phyloP scores from a whole-genome alignment of 352 stramenopile genomes.

The Globisporangium apiculatum region DNA sequence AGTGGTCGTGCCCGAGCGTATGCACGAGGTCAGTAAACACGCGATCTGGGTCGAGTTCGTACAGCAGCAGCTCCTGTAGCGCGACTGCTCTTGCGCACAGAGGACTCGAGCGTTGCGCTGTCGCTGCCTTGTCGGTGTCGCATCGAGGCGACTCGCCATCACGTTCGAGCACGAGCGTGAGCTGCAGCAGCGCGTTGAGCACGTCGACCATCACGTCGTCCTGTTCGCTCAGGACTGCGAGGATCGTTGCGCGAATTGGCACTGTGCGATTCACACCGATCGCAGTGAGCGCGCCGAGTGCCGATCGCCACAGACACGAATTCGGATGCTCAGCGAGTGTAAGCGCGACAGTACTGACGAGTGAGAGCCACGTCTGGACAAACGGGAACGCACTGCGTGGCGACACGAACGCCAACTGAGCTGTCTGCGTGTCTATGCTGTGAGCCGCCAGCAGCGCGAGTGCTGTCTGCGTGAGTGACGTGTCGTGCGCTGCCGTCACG shows the following conservation, averaged over 20 bases:
- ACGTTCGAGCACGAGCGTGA: conserved; percentile 7
- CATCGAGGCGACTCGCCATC: too few species aligned
- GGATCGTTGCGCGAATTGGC: conserved; percentile 19
- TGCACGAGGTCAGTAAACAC: conserved; percentile 52
- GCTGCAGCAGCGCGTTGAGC: conserved; percentile 31
- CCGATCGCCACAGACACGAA: too few species aligned
- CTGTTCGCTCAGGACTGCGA: conserved; percentile 55
- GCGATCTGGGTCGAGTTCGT: conserved; percentile 40
- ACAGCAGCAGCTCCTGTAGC: conserved; percentile 6
- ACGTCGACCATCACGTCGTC: conserved; percentile 66
- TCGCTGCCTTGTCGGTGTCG: not conserved
- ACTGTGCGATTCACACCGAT: not conserved
- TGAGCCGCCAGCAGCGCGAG: conserved; percentile 16
- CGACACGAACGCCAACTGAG: conserved; percentile 25
- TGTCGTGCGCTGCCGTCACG: conserved; percentile 11
- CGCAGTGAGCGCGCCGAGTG: not conserved
- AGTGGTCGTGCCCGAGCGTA: conserved; percentile 43
- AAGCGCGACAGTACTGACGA: conserved; percentile 19
- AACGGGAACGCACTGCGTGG: conserved; percentile 33
- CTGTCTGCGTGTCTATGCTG: too few species aligned
- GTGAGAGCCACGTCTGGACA: conserved; percentile 53
- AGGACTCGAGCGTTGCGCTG: not conserved
- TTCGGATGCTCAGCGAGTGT: conserved; percentile 11
- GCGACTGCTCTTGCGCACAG: too few species aligned
- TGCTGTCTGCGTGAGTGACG: conserved; percentile 19